Percentiles rank a stretch among this genome's conserved stretches.
Evolutionary conservation across 2,329 filamentous ascomycete genomes (phyloP).

Genomic region (Fusarium sp.): DNA sequence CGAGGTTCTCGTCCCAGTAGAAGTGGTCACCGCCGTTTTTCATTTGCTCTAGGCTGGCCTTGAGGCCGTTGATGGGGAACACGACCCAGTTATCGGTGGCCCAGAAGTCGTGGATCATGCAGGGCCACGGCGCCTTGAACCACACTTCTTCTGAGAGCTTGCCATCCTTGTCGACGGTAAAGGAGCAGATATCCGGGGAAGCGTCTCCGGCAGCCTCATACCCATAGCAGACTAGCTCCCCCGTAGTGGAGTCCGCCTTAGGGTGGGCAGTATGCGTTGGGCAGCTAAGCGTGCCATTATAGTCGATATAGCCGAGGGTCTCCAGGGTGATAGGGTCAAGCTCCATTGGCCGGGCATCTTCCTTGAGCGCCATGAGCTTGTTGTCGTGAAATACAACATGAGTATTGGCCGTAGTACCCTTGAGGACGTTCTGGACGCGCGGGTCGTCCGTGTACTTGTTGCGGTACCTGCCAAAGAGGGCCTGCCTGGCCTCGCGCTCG

Average conservation of each 20-base stretch:
- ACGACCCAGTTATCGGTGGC: slow-evolving; percentile 11
- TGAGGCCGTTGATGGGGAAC: slow-evolving; percentile 3
- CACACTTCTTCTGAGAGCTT: slow-evolving; percentile 10
- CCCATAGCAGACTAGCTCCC: slow-evolving; percentile 11
- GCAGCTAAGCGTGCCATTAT: neutral
- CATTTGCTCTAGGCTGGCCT: slow-evolving; percentile 15
- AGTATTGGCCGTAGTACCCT: slow-evolving; percentile 6
- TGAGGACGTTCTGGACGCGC: slow-evolving; percentile 5
- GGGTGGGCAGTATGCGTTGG: slow-evolving; percentile 15
- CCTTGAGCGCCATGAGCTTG: slow-evolving; percentile 8
- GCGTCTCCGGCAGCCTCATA: slow-evolving; percentile 10
- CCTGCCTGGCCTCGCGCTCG: slow-evolving; percentile 13
- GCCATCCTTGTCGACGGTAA: slow-evolving; percentile 5
- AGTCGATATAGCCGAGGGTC: slow-evolving; percentile 13
- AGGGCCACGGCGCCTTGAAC: slow-evolving; percentile 7
- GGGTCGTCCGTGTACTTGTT: slow-evolving; percentile 15
- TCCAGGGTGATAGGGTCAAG: slow-evolving; percentile 17
- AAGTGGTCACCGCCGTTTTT: slow-evolving; percentile 14
- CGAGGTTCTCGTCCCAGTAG: slow-evolving; percentile 16
- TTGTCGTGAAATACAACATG: neutral
- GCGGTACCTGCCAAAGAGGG: slow-evolving; percentile 18
- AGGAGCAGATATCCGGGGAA: slow-evolving; percentile 2
- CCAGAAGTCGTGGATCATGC: slow-evolving; percentile 9
- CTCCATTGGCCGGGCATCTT: slow-evolving; percentile 2
- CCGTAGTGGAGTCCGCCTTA: slow-evolving; percentile 9